Evolutionary conservation across 2,329 filamentous ascomycete species (phyloP), one percentile per base, ranked within the genome.

Genomic region (Talaromyces amestolkiae): DNA sequence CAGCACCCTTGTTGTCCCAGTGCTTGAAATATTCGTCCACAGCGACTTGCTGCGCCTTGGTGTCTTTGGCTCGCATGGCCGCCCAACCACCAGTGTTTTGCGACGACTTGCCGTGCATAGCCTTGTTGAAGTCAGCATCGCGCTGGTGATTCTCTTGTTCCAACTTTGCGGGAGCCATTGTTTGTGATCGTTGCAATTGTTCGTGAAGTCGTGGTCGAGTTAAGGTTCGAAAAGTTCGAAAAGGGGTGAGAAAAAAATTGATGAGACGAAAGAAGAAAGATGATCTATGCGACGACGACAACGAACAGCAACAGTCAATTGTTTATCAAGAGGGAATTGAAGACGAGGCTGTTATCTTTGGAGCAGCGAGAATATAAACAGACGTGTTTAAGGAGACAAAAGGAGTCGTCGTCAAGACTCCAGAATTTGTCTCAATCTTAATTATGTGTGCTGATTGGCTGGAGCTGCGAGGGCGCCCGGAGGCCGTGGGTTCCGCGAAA

Each of bases 1-100:
- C 88, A 56, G 83, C 90, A 54, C 82, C 80, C 81, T 96, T 93
- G 83, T 94, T 90, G 79, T 97, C 92, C 91, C 91, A 97, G 78
- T 96, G 93, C 85, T 96, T 96, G 84, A 96, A 96, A 82, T 97
- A 97, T 78, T 96, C 91, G 75, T 95, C 91, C 33, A 93, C 86
- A 56, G 92, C 92, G 61, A 89, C 89, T 77, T 92, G 87, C 76
- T 96, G 91, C 8, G 92, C 92, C 35, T 83, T 82, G 75, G 84
- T 82, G 78, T 95, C 89, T 83, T 99, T 99, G 77, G 85, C 84
- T 74, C 96, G 83, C 88, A 97, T 93, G 63, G 94, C 91, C 72
- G 87, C 82, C 72, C 97, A 86, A 71, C 92, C 91, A 74, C 90
- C 91, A 65, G 84, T 75, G 88, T 80, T 45, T 45, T 51, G 37